phyloP scores from a whole-genome alignment of 176 grass and related monocot species.

The Triticum turgidum region DNA sequence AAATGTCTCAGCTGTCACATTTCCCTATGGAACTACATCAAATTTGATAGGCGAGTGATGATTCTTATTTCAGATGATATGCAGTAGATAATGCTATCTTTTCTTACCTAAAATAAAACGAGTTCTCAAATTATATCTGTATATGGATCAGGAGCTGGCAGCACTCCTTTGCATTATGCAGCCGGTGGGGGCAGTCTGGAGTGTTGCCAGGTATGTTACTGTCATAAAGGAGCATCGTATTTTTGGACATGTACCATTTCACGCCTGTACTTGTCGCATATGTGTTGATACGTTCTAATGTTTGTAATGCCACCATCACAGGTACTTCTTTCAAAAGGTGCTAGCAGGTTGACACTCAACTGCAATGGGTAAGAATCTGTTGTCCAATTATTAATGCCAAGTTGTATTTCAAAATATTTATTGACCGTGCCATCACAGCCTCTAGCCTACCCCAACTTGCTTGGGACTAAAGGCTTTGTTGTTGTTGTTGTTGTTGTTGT shows the following conservation, averaged over 20 bases:
- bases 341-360: conserved; percentile 86
- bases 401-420: conserved; percentile 8
- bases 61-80: conserved; percentile 31
- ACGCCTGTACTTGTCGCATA: background rate
- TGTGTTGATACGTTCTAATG: conserved; percentile 21
- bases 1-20: conserved; percentile 69
- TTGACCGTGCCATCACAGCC: background rate
- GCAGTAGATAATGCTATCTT: background rate
- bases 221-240: conserved; percentile 21
- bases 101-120: background rate
- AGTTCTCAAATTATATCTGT: conserved; percentile 6
- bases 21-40: conserved; percentile 65
- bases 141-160: conserved; percentile 77
- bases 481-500: no score
- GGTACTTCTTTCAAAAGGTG: conserved; percentile 88
- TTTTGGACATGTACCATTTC: conserved; percentile 22
- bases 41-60: conserved; percentile 77
- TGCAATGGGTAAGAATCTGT: conserved; percentile 78
- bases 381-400: conserved; percentile 1
- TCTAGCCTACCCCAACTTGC: no score
- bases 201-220: conserved; percentile 77
- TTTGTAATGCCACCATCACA: conserved; percentile 30
- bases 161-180: conserved; percentile 92
- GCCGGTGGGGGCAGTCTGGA: conserved; percentile 78
- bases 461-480: no score